These are phyloP conservation scores for Linanthus parryae DNA, from an alignment of 148 eudicot genomes.

Conservation along the genomic window DNA sequence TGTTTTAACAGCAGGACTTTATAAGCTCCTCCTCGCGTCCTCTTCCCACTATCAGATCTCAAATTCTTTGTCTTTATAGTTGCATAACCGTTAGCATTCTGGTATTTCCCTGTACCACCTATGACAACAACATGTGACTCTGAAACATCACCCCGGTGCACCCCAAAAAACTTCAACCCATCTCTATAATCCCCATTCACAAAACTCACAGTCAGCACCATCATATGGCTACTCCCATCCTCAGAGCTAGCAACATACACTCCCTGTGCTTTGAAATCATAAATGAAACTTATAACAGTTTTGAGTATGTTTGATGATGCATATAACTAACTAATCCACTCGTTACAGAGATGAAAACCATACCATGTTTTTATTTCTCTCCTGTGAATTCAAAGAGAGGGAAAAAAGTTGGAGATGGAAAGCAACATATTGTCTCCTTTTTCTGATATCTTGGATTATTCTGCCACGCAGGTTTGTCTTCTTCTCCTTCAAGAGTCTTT, in stretches of 20 bases:
- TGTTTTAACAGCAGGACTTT: constrained; percentile 4
- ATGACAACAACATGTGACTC: constrained; percentile 52
- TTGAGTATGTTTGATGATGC: too few relatives aligned
- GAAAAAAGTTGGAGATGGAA: too few relatives aligned
- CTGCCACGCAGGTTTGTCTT: too few relatives aligned
- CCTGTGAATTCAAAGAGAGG: too few relatives aligned
- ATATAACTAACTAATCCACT: too few relatives aligned
- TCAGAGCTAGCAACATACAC: constrained; percentile 30
- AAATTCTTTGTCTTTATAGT: constrained; percentile 13
- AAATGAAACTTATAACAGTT: too few relatives aligned
- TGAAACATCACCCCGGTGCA: constrained; percentile 20
- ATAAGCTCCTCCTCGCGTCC: constrained; percentile 6
- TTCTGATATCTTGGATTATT: too few relatives aligned
- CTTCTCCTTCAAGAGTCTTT: too few relatives aligned
- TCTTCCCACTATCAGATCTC: constrained; percentile 1
- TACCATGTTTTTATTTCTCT: too few relatives aligned
- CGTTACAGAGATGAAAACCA: too few relatives aligned
- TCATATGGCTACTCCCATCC: constrained; percentile 33
- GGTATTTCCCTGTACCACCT: constrained; percentile 58
- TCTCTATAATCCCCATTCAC: constrained; percentile 14
- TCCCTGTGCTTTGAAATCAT: constrained; percentile 40
- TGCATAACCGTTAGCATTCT: constrained; percentile 58
- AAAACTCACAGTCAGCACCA: constrained; percentile 34
- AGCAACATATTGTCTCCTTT: too few relatives aligned
- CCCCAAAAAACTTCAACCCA: constrained; percentile 29